Conservation (phyloP, 225 moss, liverwort and hornwort genomes). For the Pseudoscleropodium purum region DNA sequence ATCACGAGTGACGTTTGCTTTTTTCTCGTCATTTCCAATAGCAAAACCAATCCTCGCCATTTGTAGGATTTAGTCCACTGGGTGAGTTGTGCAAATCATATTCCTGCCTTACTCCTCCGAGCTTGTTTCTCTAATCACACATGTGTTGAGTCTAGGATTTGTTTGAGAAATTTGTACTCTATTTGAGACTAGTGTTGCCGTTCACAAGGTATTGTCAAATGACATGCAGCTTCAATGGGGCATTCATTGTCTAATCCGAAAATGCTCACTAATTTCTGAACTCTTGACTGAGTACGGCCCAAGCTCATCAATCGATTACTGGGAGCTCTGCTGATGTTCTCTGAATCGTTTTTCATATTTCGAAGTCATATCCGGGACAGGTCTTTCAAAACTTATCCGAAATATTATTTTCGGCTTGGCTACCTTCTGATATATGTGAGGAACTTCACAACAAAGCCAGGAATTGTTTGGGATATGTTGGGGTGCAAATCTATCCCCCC, state of each 20-base stretch:
- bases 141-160: background rate
- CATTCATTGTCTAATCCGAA: background rate
- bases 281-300: too few relatives aligned
- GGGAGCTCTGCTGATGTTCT: background rate
- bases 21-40: background rate
- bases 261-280: background rate
- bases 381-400: background rate
- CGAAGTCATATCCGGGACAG: background rate
- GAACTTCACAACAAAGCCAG: background rate
- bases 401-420: background rate
- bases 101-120: background rate
- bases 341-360: background rate
- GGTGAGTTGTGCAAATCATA: background rate
- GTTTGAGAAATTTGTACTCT: background rate
- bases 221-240: background rate
- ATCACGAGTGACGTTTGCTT: background rate
- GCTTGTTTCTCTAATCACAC: background rate
- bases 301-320: background rate
- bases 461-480: too few relatives aligned
- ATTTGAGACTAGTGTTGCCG: background rate
- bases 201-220: background rate
- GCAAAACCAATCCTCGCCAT: background rate
- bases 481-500: background rate
- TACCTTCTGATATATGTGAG: background rate
- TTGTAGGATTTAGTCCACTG: background rate